Base-by-base conservation (phyloP, 2,329 filamentous ascomycete species). In the Aspergillus latus region DNA sequence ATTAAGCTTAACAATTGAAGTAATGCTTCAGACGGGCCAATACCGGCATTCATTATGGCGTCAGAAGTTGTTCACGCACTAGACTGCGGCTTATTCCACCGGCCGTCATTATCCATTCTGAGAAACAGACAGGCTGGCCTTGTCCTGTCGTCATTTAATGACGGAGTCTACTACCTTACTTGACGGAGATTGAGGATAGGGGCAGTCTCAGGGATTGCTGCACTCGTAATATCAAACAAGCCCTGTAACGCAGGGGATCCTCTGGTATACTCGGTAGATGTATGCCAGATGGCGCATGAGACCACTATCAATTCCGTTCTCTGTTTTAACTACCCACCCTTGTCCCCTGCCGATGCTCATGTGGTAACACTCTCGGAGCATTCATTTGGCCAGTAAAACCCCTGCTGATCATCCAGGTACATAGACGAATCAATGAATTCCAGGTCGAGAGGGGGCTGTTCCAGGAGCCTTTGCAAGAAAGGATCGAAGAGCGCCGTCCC, bases 341-440 rank as follows among this genome's bases (percentile, higher is more conserved):
- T 9, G 34, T 37, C 10, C 11, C 8, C 10, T 37, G 30, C 13
- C 10, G 34, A 37, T 13, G 13, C 34, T 37, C 34, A 37, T 11
- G 34, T 13, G 34, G 10, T 13, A 37, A 11, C 34, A 37, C 34
- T 13, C 7, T 37, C 34, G 13, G 34, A 11, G 7, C 7, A 7
- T 13, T 6, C 2, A 15, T 21, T 29, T 2, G 42, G 42, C 42
- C 42, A 44, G 10, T 44, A 29, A 21, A 44, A 8, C 4, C 42
- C 42, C 10, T 44, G 42, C 6, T 37, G 30, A 8, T 8, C 46
- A 29, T 26, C 46, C 10, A 37, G 32, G 13, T 49, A 49, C 34
- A 49, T 49, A n/a, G 46, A 49, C 15, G 46, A 34, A 37, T 49
- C 46, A 7, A 49, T 49, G 13, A 49, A 49, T 11, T 49, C 32